A percentile compares a stretch with the other conserved stretches of the same genome.
Evolutionary conservation across 2,329 filamentous ascomycete genomes (phyloP).

Genomic region (Epichloe sylvatica): DNA sequence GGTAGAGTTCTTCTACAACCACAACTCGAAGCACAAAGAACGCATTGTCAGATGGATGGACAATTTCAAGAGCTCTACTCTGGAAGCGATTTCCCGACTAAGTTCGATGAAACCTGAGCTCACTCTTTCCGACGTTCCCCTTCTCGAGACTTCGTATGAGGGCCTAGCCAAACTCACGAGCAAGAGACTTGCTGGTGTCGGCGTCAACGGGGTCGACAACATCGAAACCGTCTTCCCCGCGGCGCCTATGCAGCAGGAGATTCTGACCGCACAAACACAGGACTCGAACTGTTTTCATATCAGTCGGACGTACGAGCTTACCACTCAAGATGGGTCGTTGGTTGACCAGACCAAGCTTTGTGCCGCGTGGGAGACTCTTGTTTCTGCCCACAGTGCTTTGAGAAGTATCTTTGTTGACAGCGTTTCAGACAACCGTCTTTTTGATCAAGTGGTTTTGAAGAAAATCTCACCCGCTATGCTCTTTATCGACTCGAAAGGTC

Average conservation of each 20-base stretch:
- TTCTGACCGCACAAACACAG: constrained; percentile 32
- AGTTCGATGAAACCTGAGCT: constrained; percentile 30
- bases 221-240: constrained; percentile 36
- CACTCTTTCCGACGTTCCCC: constrained; percentile 35
- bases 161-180: constrained; percentile 30
- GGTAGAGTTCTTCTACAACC: constrained; percentile 32
- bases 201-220: constrained; percentile 27
- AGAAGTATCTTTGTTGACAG: constrained; percentile 39
- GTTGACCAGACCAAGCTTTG: constrained; percentile 33
- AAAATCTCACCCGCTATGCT: constrained; percentile 36
- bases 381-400: constrained; percentile 30
- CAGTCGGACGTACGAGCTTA: constrained; percentile 35
- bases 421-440: constrained; percentile 32
- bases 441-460: constrained; percentile 35
- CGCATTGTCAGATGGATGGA: constrained; percentile 33
- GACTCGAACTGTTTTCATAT: constrained; percentile 28
- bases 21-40: constrained; percentile 25
- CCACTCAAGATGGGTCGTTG: constrained; percentile 20
- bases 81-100: constrained; percentile 29
- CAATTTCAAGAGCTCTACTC: constrained; percentile 31
- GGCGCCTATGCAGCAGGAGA: constrained; percentile 33
- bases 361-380: constrained; percentile 35
- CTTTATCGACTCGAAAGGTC: constrained; percentile 33
- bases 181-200: constrained; percentile 26
- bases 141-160: constrained; percentile 33